phyloP scores from a whole-genome alignment of 768 basidiomycete species.

The Erythrobasidium yunnanense region DNA sequence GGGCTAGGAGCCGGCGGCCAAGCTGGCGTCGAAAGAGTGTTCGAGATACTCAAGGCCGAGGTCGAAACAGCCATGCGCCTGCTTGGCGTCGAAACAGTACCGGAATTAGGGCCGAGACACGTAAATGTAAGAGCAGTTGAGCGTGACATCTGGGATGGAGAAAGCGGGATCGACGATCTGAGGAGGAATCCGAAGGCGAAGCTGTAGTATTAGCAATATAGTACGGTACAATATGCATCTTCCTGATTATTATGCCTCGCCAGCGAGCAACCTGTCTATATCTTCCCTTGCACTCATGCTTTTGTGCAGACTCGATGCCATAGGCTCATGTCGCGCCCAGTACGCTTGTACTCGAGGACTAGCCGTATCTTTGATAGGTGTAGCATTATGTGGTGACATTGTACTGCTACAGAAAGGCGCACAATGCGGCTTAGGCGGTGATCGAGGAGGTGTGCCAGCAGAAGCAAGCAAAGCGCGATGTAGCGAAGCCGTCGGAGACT shows the following conservation, averaged over 20 bases:
- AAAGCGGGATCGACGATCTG: background rate
- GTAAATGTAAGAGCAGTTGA: background rate
- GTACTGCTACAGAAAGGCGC: no score
- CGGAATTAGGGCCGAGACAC: background rate
- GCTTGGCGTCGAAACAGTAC: background rate
- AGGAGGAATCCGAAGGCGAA: background rate
- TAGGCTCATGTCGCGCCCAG: no score
- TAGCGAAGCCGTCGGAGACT: constrained; percentile 10
- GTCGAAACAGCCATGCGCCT: constrained; percentile 15
- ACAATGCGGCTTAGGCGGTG: no score
- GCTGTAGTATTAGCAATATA: no score
- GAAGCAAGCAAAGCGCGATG: constrained; percentile 6
- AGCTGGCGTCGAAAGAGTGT: constrained; percentile 12
- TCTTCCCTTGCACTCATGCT: no score
- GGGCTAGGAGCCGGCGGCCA: constrained; percentile 39
- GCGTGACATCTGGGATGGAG: background rate
- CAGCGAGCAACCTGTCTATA: no score
- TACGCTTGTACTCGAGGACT: no score
- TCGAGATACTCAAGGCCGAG: constrained; percentile 21
- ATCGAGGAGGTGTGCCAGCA: background rate
- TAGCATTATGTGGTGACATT: background rate
- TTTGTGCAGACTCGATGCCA: no score
- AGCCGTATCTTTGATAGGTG: background rate
- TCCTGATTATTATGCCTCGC: no score
- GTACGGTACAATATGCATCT: no score